Evolutionary conservation across 176 grass and related monocot genomes (phyloP).

Genomic region (barley (Hordeum vulgare)): MorexV3_pseudomolecules_assembly NC_058521.1:137414876-137415375

Average conservation of each 20-base stretch:
- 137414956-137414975: not conserved
- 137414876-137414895: not conserved
- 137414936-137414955: constrained; percentile 1
- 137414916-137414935: not conserved
- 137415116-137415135: not conserved
- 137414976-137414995: not conserved
- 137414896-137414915: not conserved
- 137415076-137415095: not conserved
- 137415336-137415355: too few species aligned
- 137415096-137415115: not conserved
- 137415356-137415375: not conserved
- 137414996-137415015: not conserved
- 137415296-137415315: too few species aligned
- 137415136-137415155: not conserved
- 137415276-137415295: too few species aligned
- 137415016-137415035: not conserved
- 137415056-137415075: not conserved
- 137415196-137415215: not conserved
- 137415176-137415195: not conserved
- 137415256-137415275: too few species aligned
- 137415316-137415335: too few species aligned
- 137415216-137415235: not conserved
- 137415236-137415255: not conserved
- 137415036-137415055: not conserved
- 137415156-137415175: not conserved